A percentile compares a stretch with the other conserved stretches of the same genome.
Evolutionary conservation across 208 protist genomes (phyloP).

Genomic region (Acanthamoeba pearcei): DNA sequence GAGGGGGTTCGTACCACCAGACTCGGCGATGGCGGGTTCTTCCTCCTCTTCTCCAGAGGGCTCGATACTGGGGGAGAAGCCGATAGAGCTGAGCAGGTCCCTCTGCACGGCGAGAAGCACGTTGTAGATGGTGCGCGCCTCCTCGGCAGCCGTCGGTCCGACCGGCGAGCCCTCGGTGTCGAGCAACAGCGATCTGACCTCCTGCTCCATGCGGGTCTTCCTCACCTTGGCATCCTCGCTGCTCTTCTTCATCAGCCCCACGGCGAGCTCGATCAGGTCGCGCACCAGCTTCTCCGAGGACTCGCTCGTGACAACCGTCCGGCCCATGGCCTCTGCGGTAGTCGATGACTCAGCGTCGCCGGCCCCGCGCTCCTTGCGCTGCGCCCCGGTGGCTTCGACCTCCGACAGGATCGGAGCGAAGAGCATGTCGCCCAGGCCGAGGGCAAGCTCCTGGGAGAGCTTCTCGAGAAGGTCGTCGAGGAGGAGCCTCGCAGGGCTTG

Average conservation of each 20-base stretch:
- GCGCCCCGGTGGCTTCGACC: not conserved
- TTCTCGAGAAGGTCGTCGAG: conserved; percentile 51
- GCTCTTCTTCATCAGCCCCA: not conserved
- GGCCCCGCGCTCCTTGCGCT: not conserved
- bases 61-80: not conserved
- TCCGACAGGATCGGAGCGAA: not conserved
- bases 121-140: conserved; percentile 52
- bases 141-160: conserved; percentile 20
- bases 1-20: not conserved
- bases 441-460: not conserved
- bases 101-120: conserved; percentile 34
- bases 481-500: conserved; percentile 4
- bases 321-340: not conserved
- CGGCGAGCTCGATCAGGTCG: not conserved
- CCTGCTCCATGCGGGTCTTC: conserved; percentile 6
- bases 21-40: not conserved
- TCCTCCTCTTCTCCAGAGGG: not conserved
- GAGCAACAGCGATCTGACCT: not conserved
- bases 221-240: conserved; percentile 31
- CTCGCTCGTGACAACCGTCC: not conserved
- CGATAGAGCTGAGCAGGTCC: conserved; percentile 1
- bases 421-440: conserved; percentile 1
- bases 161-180: not conserved
- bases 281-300: conserved; percentile 31
- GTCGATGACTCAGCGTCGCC: not conserved